phyloP scores from a whole-genome alignment of 2,329 filamentous ascomycete species.

The Arthrobotrys sinensis region DNA sequence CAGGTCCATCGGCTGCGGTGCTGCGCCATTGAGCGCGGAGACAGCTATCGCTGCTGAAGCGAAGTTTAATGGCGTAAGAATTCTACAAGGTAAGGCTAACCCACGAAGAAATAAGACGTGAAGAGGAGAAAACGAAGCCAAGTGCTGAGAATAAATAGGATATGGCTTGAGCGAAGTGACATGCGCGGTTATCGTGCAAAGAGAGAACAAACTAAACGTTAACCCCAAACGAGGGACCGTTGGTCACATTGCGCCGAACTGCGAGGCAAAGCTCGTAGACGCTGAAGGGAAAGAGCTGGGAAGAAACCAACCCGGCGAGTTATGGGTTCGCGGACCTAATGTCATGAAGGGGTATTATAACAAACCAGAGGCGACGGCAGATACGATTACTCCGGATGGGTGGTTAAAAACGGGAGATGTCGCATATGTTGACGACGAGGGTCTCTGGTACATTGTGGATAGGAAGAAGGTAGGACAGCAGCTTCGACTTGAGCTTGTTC shows the following conservation, averaged over 20 bases:
- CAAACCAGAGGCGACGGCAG: slow-evolving; percentile 77
- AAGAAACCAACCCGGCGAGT: slow-evolving; percentile 75
- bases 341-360: slow-evolving; percentile 84
- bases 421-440: slow-evolving; percentile 74
- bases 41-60: slow-evolving; percentile 73
- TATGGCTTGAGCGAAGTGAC: slow-evolving; percentile 92
- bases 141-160: slow-evolving; percentile 67
- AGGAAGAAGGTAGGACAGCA: slow-evolving; percentile 75
- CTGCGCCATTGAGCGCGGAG: slow-evolving; percentile 77
- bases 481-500: neutral
- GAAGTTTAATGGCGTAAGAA: slow-evolving; percentile 55
- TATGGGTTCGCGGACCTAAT: slow-evolving; percentile 81
- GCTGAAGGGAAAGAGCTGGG: slow-evolving; percentile 72
- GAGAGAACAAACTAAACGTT: slow-evolving; percentile 70
- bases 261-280: slow-evolving; percentile 76
- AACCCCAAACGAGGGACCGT: slow-evolving; percentile 71
- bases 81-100: slow-evolving; percentile 64
- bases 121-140: neutral
- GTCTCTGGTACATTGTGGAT: slow-evolving; percentile 79
- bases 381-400: slow-evolving; percentile 75
- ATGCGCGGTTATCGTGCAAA: slow-evolving; percentile 75
- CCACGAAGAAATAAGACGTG: neutral
- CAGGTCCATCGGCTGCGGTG: slow-evolving; percentile 75
- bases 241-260: slow-evolving; percentile 79
- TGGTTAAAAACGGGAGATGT: slow-evolving; percentile 83